Conservation (phyloP, 2,329 filamentous ascomycete genomes). For the Pseudocercospora macadamiae region DNA sequence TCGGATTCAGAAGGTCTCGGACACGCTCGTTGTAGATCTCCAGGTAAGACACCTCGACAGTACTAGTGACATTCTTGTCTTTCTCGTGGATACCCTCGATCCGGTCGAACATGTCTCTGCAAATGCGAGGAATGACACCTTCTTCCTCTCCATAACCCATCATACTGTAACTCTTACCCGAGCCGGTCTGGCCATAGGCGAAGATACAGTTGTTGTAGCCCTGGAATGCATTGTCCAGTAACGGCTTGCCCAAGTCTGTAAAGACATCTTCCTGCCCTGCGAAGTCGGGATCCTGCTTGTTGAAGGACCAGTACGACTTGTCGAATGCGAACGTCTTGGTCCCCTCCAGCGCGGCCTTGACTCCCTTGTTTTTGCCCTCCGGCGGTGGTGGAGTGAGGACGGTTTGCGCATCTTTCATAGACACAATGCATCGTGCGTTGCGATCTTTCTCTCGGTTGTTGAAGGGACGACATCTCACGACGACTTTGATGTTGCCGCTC, state of each 20-base stretch:
- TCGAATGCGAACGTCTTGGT: constrained; percentile 94
- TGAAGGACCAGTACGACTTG: constrained; percentile 97
- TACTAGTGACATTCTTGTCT: constrained; percentile 75
- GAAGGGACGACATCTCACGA: constrained; percentile 94
- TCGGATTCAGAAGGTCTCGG: constrained; percentile 89
- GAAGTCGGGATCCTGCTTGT: constrained; percentile 77
- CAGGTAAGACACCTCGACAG: constrained; percentile 96
- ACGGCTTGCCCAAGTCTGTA: constrained; percentile 80
- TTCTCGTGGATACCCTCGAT: constrained; percentile 69
- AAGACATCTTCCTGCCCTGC: constrained; percentile 85
- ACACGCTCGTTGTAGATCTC: constrained; percentile 99
- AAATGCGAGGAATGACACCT: constrained; percentile 95
- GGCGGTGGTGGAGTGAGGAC: constrained; percentile 78
- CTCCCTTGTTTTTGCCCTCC: constrained; percentile 65
- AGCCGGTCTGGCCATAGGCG: constrained; percentile 96
- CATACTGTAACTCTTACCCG: constrained; percentile 99
- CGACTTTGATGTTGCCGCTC: constrained; percentile 97
- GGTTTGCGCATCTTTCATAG: constrained; percentile 94
- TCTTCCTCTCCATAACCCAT: constrained; percentile 98
- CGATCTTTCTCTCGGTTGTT: constrained; percentile 84
- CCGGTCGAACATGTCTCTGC: constrained; percentile 93
- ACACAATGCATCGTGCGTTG: constrained; percentile 92
- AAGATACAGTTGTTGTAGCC: constrained; percentile 99
- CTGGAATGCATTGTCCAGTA: constrained; percentile 96
- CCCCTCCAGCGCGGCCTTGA: constrained; percentile 65